Evolutionary conservation across 495 filamentous ascomycete genomes (phyloP).

Genomic region (Corynascus novoguineensis): DNA sequence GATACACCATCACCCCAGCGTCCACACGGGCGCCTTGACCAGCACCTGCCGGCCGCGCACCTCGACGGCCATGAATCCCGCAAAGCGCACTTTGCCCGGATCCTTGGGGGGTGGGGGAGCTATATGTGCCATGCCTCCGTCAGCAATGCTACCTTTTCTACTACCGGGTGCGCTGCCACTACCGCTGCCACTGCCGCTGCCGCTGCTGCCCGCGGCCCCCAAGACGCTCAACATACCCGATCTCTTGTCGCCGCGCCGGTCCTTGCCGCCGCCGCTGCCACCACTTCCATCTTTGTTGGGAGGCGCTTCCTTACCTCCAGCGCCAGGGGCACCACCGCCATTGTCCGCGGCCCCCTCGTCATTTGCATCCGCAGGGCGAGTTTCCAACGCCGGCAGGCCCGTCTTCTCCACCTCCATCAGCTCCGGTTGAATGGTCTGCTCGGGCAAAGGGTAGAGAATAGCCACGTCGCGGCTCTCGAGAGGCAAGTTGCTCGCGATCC

Average conservation of each 20-base stretch:
- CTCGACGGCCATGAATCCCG: conserved; percentile 80
- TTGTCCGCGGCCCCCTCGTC: conserved; percentile 4
- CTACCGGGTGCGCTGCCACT: conserved; percentile 27
- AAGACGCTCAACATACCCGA: conserved; percentile 33
- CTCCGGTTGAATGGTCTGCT: conserved; percentile 55
- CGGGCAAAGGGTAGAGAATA: conserved; percentile 77
- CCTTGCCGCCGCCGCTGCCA: conserved; percentile 35
- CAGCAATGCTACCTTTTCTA: conserved; percentile 36
- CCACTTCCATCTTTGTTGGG: conserved; percentile 41
- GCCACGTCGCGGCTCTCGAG: conserved; percentile 86
- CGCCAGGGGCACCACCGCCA: conserved; percentile 16
- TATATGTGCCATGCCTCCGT: conserved; percentile 35
- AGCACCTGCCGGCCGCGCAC: conserved; percentile 78
- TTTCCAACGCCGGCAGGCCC: conserved; percentile 62
- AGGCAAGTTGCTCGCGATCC: conserved; percentile 79
- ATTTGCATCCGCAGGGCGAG: conserved; percentile 46
- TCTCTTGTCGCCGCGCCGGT: conserved; percentile 39
- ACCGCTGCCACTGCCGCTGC: too few relatives aligned
- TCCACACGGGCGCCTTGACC: conserved; percentile 87
- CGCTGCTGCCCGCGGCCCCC: conserved; percentile 11
- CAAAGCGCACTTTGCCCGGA: conserved; percentile 61
- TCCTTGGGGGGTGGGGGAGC: conserved; percentile 39
- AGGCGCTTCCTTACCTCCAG: conserved; percentile 25
- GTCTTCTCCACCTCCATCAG: conserved; percentile 81
- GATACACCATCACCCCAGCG: conserved; percentile 34